phyloP scores from a whole-genome alignment of 768 basidiomycete genomes.

The Suillus sp. region DNA sequence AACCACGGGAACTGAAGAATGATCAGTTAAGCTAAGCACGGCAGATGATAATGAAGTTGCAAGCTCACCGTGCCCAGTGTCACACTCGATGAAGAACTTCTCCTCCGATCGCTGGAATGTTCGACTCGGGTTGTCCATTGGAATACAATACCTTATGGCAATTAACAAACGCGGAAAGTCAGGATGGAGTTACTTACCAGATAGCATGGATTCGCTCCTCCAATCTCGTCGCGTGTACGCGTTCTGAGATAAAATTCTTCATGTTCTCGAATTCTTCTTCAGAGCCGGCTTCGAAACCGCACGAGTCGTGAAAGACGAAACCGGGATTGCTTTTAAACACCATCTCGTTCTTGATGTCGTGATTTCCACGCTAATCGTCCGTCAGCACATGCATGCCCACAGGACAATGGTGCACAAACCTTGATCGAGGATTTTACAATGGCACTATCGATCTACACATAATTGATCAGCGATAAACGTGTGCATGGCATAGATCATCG shows the following conservation, averaged over 20 bases:
- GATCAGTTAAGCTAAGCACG: too few species aligned
- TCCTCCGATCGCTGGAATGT: too few species aligned
- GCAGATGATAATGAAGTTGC: too few species aligned
- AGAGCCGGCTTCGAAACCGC: conserved; percentile 41
- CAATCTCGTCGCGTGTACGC: conserved; percentile 21
- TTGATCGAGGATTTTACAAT: too few species aligned
- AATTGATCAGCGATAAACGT: too few species aligned
- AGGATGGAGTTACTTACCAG: conserved; percentile 29
- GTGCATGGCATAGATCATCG: not conserved
- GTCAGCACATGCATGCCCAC: not conserved
- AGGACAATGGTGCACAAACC: not conserved
- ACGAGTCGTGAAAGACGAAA: conserved; percentile 43
- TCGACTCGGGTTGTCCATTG: too few species aligned
- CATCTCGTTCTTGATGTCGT: conserved; percentile 34
- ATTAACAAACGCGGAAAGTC: not conserved
- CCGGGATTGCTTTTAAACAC: conserved; percentile 30
- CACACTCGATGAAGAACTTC: too few species aligned
- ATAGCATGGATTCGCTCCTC: conserved; percentile 40
- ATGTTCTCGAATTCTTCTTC: conserved; percentile 31
- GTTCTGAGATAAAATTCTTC: conserved; percentile 31
- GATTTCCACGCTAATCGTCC: conserved; percentile 22
- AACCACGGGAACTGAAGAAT: too few species aligned
- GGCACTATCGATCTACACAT: too few species aligned
- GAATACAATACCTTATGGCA: too few species aligned
- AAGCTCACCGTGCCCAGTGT: too few species aligned